phyloP scores from a whole-genome alignment of 2,329 filamentous ascomycete genomes.

The Fusarium sororula region DNA sequence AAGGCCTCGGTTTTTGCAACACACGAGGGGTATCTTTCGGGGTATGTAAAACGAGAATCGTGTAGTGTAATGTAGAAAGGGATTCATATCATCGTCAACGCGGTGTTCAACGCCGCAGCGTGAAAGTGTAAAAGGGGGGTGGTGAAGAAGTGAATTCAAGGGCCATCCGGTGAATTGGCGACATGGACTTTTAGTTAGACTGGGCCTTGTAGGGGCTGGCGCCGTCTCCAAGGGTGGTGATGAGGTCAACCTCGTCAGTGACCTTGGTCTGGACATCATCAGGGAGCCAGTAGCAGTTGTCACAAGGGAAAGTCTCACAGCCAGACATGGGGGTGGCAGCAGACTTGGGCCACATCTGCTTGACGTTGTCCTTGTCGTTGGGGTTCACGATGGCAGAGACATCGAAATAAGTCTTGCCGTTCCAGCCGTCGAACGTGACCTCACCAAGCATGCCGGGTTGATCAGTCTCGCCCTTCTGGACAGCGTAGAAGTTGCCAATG shows the following conservation, averaged over 20 bases:
- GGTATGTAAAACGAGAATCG: conserved; percentile 38
- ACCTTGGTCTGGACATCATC: conserved; percentile 66
- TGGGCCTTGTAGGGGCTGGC: conserved; percentile 33
- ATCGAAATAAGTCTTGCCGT: conserved; percentile 63
- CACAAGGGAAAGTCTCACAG: conserved; percentile 62
- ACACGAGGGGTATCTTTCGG: conserved; percentile 45
- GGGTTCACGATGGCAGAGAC: conserved; percentile 67
- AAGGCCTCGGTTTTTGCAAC: conserved; percentile 36
- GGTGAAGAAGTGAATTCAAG: conserved; percentile 21
- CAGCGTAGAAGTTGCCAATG: conserved; percentile 62
- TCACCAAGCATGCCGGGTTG: conserved; percentile 63
- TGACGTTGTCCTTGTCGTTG: conserved; percentile 60
- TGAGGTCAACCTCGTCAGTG: conserved; percentile 58
- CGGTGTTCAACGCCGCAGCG: conserved; percentile 42
- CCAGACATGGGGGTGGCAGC: conserved; percentile 55
- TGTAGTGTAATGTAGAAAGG: conserved; percentile 25
- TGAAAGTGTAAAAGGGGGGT: conserved; percentile 10
- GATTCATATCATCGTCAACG: conserved; percentile 41
- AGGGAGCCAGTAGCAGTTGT: conserved; percentile 61
- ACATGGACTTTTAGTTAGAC: conserved; percentile 17
- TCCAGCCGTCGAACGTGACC: conserved; percentile 59
- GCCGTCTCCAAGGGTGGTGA: conserved; percentile 60
- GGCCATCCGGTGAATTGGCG: conserved; percentile 20
- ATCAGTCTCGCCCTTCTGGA: conserved; percentile 55
- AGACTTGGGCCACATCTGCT: conserved; percentile 61